phyloP scores from a whole-genome alignment of 441 rosid genomes.

The Corymbia calophylla region DNA sequence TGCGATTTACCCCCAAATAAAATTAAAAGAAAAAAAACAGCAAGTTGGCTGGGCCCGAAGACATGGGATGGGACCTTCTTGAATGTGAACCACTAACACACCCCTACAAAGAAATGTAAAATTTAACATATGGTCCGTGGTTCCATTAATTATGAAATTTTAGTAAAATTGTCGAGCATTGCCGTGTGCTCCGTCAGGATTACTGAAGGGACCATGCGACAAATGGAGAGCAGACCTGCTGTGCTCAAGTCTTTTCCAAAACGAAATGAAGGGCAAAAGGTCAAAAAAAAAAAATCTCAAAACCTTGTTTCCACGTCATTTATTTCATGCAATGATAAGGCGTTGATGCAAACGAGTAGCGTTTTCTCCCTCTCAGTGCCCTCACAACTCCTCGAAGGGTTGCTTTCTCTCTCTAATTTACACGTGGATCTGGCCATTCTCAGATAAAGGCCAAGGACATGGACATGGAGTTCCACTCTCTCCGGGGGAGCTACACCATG shows the following conservation, averaged over 20 bases:
- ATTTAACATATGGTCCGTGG: background rate
- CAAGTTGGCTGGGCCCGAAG: background rate
- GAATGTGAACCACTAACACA: background rate
- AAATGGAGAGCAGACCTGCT: background rate
- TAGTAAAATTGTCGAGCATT: background rate
- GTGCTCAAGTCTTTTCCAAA: background rate
- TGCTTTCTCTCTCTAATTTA: constrained; percentile 2
- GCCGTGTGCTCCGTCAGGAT: background rate
- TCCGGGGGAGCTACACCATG: background rate
- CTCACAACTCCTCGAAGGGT: constrained; percentile 44
- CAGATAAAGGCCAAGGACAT: background rate
- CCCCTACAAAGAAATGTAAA: background rate
- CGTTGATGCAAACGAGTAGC: constrained; percentile 44
- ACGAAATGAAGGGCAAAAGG: background rate
- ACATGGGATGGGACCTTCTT: background rate
- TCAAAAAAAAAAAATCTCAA: background rate
- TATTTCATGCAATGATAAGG: background rate
- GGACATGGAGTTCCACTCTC: background rate
- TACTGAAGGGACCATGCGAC: background rate
- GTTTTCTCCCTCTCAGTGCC: constrained; percentile 37
- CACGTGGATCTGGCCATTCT: background rate
- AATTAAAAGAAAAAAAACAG: accelerated
- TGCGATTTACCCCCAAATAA: background rate
- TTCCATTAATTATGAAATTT: background rate
- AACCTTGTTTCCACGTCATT: background rate